phyloP scores from a whole-genome alignment of 805 yeast genomes.

The Wickerhamomyces xylosicus region DNA sequence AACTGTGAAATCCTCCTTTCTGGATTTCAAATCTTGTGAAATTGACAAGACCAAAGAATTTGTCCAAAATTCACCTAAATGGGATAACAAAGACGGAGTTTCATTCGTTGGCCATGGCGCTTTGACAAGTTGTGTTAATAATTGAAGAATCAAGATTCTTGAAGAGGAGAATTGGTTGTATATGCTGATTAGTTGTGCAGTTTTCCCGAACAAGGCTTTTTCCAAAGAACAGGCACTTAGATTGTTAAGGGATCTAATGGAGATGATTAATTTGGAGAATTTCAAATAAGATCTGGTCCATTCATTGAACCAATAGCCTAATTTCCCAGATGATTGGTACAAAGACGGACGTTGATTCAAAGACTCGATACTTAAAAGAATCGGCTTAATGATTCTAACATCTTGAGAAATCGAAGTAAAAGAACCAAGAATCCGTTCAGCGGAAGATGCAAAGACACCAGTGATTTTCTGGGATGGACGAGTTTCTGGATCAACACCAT shows the following conservation, averaged over 20 bases:
- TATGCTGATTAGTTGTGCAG: conserved; percentile 46
- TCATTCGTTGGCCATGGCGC: conserved; percentile 32
- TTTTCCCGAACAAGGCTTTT: conserved; percentile 38
- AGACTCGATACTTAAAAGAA: conserved; percentile 40
- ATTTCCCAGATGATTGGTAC: conserved; percentile 29
- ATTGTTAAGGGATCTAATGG: conserved; percentile 36
- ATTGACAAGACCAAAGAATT: conserved; percentile 49
- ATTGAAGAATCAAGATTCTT: conserved; percentile 40
- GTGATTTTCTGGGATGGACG: conserved; percentile 32
- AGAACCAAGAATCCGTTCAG: conserved; percentile 38
- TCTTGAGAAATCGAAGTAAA: conserved; percentile 47
- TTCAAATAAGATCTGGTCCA: conserved; percentile 44
- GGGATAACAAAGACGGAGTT: conserved; percentile 74
- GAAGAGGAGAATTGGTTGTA: conserved; percentile 40
- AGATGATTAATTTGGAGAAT: conserved; percentile 45
- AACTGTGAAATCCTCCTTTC: conserved; percentile 40
- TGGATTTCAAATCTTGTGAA: conserved; percentile 46
- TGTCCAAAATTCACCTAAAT: conserved; percentile 60
- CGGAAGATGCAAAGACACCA: conserved; percentile 38
- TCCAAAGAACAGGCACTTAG: conserved; percentile 58
- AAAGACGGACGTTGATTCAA: too few relatives aligned
- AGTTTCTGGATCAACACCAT: conserved; percentile 38
- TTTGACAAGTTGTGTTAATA: conserved; percentile 47
- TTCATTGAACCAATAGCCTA: conserved; percentile 35
- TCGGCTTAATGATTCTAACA: conserved; percentile 43